Base-by-base conservation (phyloP, 768 basidiomycete genomes). In the Lentinula lateritia region DNA sequence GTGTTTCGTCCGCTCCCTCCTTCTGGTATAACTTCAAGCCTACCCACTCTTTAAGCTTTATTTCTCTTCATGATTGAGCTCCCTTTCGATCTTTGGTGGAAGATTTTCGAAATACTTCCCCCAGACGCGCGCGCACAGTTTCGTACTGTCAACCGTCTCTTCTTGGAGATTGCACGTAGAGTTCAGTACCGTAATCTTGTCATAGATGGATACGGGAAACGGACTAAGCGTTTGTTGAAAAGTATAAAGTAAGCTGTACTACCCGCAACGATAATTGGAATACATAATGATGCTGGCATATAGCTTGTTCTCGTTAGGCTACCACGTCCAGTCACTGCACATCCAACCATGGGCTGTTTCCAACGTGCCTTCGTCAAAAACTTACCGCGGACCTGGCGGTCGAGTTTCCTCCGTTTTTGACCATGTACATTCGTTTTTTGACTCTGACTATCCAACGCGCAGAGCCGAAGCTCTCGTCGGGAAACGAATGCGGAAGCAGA, bases 301-400 rank as follows among this genome's bases (percentile, higher is more conserved):
- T 57, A 74, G 73, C 48, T 66, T 74, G 23, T 66, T 70, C 52
- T 69, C 48, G 68, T 73, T 41, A 18, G 72, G 71, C 13, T 54
- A 62, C 6, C 64, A 72, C 39, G 77, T 79, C 20, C 74, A 69
- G 43, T 65, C 71, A 35, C 67, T 81, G 60, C 67, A 62, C 23
- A 71, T 81, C 38, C 66, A 70, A 50, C 79, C 80, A 28, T 81
- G 79, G 80, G 66, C 73, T 23, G 72, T 80, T 15, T 41, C 59
- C 36, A 45, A 45, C 23, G 10, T 28, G 32, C 34, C 43, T 28
- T 36, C 28, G 13, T 12, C 45, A 2, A 52, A 34, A 38, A 12
- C 20, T 28, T 18, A 32, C 48, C 59, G 10, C 38, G 59, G 50
- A 16, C 41, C 38, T 9, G 38, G n/a, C 15, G 50, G 32, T 45